These are phyloP conservation scores for Scenedesmus sp. DNA, from an alignment of 163 green algal species.

Conservation along the genomic window DNA sequence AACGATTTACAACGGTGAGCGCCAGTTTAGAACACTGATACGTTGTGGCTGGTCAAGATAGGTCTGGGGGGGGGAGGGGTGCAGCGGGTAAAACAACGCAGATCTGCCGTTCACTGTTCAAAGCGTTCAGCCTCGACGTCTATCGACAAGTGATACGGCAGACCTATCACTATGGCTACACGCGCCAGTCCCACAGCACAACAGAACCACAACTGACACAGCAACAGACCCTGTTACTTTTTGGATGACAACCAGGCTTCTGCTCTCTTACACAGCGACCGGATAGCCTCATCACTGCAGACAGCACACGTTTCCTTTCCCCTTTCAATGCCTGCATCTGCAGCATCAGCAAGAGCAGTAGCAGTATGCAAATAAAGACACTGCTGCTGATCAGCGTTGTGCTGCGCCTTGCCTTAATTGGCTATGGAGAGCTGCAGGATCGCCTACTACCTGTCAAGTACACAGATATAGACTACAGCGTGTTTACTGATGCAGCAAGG, in stretches of 20 bases:
- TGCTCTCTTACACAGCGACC: neutral
- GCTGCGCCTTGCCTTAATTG: slow-evolving; percentile 66
- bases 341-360: neutral
- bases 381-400: slow-evolving; percentile 53
- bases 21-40: too few species aligned
- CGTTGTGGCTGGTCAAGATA: too few species aligned
- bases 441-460: slow-evolving; percentile 84
- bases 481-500: slow-evolving; percentile 76
- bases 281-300: neutral
- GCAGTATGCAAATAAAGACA: slow-evolving; percentile 19
- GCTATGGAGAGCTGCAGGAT: slow-evolving; percentile 81
- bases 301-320: too few species aligned
- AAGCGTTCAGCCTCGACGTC: too few species aligned
- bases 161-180: neutral
- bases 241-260: neutral
- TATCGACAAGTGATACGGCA: too few species aligned
- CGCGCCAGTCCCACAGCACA: neutral
- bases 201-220: neutral
- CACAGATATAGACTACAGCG: slow-evolving; percentile 96
- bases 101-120: too few species aligned
- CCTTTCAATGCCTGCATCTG: neutral
- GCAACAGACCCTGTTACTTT: neutral
- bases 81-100: too few species aligned
- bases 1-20: too few species aligned
- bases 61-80: too few species aligned